phyloP scores from a whole-genome alignment of 352 stramenopile species.

The Saprolegnia diclina region DNA sequence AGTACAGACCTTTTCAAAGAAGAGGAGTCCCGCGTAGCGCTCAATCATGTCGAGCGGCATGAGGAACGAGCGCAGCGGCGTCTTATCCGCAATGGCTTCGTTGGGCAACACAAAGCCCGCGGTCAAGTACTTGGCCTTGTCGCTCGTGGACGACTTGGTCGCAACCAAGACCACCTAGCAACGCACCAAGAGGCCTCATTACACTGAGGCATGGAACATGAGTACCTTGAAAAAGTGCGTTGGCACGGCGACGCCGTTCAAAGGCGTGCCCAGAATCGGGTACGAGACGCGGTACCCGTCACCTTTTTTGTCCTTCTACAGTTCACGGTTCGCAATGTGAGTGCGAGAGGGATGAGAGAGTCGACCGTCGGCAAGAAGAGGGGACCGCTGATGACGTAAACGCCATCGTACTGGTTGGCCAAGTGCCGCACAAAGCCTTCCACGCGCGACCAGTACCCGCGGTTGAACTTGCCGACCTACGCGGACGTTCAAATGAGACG shows the following conservation, averaged over 20 bases:
- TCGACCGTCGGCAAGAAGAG: constrained; percentile 86
- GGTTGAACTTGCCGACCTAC: constrained; percentile 74
- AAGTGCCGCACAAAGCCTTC: constrained; percentile 84
- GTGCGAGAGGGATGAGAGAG: not conserved
- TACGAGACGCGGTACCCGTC: constrained; percentile 68
- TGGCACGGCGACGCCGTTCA: constrained; percentile 85
- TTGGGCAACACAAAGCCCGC: constrained; percentile 94
- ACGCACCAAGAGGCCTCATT: constrained; percentile 7
- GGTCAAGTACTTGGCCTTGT: constrained; percentile 30
- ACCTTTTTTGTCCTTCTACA: constrained; percentile 58
- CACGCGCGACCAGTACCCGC: constrained; percentile 80
- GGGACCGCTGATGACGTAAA: constrained; percentile 91
- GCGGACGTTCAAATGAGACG: not conserved
- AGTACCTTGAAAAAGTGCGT: constrained; percentile 97
- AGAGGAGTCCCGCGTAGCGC: constrained; percentile 87
- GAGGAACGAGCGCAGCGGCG: constrained; percentile 78
- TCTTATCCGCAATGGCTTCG: constrained; percentile 65
- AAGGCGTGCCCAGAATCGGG: constrained; percentile 75
- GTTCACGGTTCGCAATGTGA: too few relatives aligned
- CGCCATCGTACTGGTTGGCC: constrained; percentile 59
- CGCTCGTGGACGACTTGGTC: not conserved
- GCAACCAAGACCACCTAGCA: not conserved
- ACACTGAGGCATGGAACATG: not conserved
- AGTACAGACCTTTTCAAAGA: constrained; percentile 83
- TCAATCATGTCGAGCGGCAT: constrained; percentile 89